These are phyloP conservation scores for Penicillium roqueforti DNA, from an alignment of 495 filamentous ascomycete species.

Conservation along the genomic window DNA sequence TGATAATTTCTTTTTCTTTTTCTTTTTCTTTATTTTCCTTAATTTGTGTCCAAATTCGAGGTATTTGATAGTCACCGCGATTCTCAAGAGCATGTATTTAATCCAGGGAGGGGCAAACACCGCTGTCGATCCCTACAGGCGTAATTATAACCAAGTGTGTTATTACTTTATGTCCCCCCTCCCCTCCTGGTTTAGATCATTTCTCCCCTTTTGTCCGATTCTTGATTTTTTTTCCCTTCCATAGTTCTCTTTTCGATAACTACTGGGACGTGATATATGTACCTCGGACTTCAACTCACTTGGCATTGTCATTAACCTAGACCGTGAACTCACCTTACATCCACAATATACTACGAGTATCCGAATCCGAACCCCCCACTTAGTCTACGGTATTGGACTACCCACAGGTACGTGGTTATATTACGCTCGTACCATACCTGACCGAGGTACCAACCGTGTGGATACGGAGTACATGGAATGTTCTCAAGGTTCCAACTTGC, in stretches of 20 bases:
- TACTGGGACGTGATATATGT: background rate
- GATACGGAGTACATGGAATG: background rate
- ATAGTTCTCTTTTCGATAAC: constrained; percentile 2
- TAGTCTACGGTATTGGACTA: background rate
- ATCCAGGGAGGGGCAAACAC: constrained; percentile 27
- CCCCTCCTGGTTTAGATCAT: constrained; percentile 9
- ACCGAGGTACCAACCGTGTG: background rate
- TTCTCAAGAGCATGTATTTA: constrained; percentile 2
- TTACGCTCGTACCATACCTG: background rate
- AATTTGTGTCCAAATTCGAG: background rate
- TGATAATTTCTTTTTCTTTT: background rate
- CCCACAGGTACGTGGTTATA: constrained; percentile 13
- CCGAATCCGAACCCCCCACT: background rate
- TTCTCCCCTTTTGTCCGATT: constrained; percentile 8
- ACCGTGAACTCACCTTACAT: background rate
- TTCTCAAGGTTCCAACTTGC: background rate
- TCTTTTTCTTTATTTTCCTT: background rate
- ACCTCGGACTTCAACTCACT: background rate
- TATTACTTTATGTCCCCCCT: background rate
- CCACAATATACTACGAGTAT: background rate
- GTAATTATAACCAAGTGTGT: constrained; percentile 15
- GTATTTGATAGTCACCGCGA: background rate
- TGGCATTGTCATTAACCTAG: background rate
- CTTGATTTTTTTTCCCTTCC: constrained; percentile 3
- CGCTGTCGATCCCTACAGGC: constrained; percentile 22